A percentile compares a stretch with the other conserved stretches of the same genome.
Evolutionary conservation across 495 filamentous ascomycete species (phyloP).

Genomic region (Melanomma pulvis-pyrius): DNA sequence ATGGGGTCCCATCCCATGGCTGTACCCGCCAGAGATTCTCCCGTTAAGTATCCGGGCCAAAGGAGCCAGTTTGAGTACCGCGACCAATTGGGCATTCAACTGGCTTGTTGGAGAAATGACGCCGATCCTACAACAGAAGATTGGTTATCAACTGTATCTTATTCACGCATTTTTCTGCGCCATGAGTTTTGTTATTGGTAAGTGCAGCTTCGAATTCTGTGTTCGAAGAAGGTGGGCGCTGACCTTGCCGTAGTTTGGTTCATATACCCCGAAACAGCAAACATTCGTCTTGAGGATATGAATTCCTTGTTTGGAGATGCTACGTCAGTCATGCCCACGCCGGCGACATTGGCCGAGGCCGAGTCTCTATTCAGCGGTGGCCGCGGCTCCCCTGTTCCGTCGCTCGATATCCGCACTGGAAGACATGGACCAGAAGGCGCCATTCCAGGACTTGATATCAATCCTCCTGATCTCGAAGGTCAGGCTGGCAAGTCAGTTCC

Average conservation of each 20-base stretch:
- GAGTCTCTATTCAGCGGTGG: slow-evolving; percentile 69
- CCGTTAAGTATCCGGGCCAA: slow-evolving; percentile 97
- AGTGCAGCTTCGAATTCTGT: slow-evolving; percentile 46
- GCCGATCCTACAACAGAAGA: slow-evolving; percentile 84
- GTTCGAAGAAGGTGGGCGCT: slow-evolving; percentile 8
- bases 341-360: slow-evolving; percentile 67
- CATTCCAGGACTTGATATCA: slow-evolving; percentile 73
- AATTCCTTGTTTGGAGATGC: slow-evolving; percentile 87
- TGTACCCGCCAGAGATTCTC: slow-evolving; percentile 96
- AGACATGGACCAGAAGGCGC: slow-evolving; percentile 59
- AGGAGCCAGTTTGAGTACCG: slow-evolving; percentile 94
- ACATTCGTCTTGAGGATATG: slow-evolving; percentile 96
- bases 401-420: slow-evolving; percentile 69
- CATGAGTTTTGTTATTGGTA: slow-evolving; percentile 93
- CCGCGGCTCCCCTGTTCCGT: slow-evolving; percentile 73
- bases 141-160: slow-evolving; percentile 90
- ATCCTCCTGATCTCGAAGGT: slow-evolving; percentile 60
- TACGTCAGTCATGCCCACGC: slow-evolving; percentile 74
- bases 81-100: slow-evolving; percentile 97
- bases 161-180: slow-evolving; percentile 97
- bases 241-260: slow-evolving; percentile 72
- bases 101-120: slow-evolving; percentile 96
- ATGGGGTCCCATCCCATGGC: slow-evolving; percentile 98
- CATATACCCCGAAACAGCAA: slow-evolving; percentile 94
- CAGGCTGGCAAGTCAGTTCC: slow-evolving; percentile 53